Evolutionary conservation across 495 filamentous ascomycete genomes (phyloP).

Genomic region (Penicillium soppii): DNA sequence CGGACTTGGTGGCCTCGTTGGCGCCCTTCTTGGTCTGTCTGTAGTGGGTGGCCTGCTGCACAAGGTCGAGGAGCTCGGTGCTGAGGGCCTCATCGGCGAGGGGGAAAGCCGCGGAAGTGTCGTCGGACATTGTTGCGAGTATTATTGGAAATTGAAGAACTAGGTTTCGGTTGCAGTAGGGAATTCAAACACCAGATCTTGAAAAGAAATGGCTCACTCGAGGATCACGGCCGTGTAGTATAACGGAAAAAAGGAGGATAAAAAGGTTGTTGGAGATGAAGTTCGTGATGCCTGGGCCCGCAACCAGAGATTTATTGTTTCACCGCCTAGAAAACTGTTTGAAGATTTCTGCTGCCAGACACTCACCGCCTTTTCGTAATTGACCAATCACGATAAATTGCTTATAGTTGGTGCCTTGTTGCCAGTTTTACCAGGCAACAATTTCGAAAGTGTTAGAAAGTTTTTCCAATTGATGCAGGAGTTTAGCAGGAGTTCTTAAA

Average conservation of each 20-base stretch:
- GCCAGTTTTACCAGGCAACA: background rate
- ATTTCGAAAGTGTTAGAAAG: background rate
- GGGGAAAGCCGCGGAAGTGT: slow-evolving; percentile 69
- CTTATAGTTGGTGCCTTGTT: no score
- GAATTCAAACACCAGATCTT: slow-evolving; percentile 22
- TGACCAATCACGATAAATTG: background rate
- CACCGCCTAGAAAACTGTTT: background rate
- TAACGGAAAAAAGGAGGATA: slow-evolving; percentile 11
- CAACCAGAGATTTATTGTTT: background rate
- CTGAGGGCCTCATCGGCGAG: slow-evolving; percentile 79
- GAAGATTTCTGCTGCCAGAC: background rate
- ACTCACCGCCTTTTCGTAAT: background rate
- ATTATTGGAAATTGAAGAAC: slow-evolving; percentile 12
- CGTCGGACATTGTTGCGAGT: slow-evolving; percentile 37
- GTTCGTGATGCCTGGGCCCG: background rate
- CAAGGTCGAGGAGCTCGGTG: slow-evolving; percentile 81
- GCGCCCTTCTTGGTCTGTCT: slow-evolving; percentile 85
- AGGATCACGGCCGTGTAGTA: slow-evolving; percentile 43
- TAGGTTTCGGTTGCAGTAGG: slow-evolving; percentile 12
- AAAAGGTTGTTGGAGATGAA: slow-evolving; percentile 6
- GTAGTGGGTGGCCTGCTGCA: slow-evolving; percentile 84
- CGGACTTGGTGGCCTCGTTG: slow-evolving; percentile 74
- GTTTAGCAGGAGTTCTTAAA: no score
- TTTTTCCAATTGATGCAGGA: no score
- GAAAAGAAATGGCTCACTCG: slow-evolving; percentile 41